Percentiles rank a stretch among this genome's conserved stretches.
These are phyloP conservation scores for Pestalotiopsis sp. DNA, from an alignment of 2,329 filamentous ascomycete species.

Conservation along the genomic window DNA sequence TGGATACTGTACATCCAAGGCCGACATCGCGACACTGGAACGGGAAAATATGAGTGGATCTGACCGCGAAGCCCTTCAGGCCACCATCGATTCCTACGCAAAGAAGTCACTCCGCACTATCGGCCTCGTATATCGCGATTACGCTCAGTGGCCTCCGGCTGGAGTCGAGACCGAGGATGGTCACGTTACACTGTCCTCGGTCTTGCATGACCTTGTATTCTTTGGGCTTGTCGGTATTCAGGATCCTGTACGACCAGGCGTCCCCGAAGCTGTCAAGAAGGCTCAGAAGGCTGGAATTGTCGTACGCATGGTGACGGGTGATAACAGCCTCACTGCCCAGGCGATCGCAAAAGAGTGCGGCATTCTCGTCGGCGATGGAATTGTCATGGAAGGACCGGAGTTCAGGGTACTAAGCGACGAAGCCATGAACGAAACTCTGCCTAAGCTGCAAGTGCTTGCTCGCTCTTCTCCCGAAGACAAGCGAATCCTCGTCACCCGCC, in stretches of 20 bases:
- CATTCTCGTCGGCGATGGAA: slow-evolving; percentile 58
- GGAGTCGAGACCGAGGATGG: slow-evolving; percentile 61
- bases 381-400: slow-evolving; percentile 68
- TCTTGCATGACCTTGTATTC: slow-evolving; percentile 74
- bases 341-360: slow-evolving; percentile 76
- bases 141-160: slow-evolving; percentile 68
- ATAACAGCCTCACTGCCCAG: slow-evolving; percentile 70
- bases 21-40: slow-evolving; percentile 35
- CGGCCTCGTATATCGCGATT: slow-evolving; percentile 72
- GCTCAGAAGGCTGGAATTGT: slow-evolving; percentile 69
- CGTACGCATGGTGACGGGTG: slow-evolving; percentile 75
- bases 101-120: slow-evolving; percentile 73
- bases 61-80: slow-evolving; percentile 53
- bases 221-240: slow-evolving; percentile 73
- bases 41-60: slow-evolving; percentile 53
- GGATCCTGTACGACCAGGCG: slow-evolving; percentile 69
- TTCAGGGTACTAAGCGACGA: slow-evolving; percentile 62
- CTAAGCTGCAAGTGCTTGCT: slow-evolving; percentile 62
- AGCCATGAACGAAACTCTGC: slow-evolving; percentile 59
- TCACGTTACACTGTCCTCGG: slow-evolving; percentile 59
- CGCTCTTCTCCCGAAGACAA: slow-evolving; percentile 69
- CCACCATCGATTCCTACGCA: slow-evolving; percentile 62
- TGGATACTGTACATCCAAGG: slow-evolving; percentile 37
- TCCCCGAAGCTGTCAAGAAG: slow-evolving; percentile 65
- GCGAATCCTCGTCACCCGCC: slow-evolving; percentile 58